Evolutionary conservation across 768 basidiomycete genomes (phyloP).

Genomic region (Tricholoma matsutake): DNA sequence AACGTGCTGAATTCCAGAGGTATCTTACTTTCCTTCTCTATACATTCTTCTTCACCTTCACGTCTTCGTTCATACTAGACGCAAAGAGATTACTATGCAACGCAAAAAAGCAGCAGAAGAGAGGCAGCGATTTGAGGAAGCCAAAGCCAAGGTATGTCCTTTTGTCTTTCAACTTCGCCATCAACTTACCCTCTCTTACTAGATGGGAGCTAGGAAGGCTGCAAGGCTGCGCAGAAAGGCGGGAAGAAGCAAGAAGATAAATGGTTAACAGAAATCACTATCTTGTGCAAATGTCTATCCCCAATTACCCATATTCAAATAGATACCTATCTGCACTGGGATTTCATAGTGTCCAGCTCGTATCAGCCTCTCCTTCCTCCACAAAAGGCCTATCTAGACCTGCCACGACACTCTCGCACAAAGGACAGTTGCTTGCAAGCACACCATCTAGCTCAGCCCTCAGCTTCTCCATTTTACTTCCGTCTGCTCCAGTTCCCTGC

Average conservation of each 20-base stretch:
- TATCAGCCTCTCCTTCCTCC: slow-evolving; percentile 71
- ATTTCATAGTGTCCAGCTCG: slow-evolving; percentile 67
- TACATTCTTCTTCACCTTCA: background rate
- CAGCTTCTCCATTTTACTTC: slow-evolving; percentile 67
- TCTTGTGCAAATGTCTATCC: slow-evolving; percentile 1
- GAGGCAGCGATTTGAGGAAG: slow-evolving; percentile 61
- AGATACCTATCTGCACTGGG: background rate
- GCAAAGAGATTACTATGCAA: slow-evolving; percentile 64
- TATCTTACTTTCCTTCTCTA: slow-evolving; percentile 22
- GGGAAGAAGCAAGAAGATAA: slow-evolving; percentile 78
- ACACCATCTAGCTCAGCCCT: slow-evolving; percentile 86
- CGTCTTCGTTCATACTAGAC: slow-evolving; percentile 34
- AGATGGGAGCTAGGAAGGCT: slow-evolving; percentile 83
- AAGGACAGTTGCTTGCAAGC: slow-evolving; percentile 84
- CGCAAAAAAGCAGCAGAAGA: slow-evolving; percentile 75
- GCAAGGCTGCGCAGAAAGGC: slow-evolving; percentile 69
- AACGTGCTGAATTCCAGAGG: slow-evolving; percentile 64
- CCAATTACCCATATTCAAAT: background rate
- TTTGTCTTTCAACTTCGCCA: background rate
- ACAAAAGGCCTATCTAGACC: slow-evolving; percentile 88
- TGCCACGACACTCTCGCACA: slow-evolving; percentile 88
- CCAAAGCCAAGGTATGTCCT: slow-evolving; percentile 52
- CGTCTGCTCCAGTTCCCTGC: slow-evolving; percentile 48
- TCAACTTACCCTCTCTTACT: slow-evolving; percentile 7
- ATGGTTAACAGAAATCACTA: slow-evolving; percentile 46